Evolutionary conservation across 306 rosid species (phyloP).

Genomic region (Dryas drummondii): DNA sequence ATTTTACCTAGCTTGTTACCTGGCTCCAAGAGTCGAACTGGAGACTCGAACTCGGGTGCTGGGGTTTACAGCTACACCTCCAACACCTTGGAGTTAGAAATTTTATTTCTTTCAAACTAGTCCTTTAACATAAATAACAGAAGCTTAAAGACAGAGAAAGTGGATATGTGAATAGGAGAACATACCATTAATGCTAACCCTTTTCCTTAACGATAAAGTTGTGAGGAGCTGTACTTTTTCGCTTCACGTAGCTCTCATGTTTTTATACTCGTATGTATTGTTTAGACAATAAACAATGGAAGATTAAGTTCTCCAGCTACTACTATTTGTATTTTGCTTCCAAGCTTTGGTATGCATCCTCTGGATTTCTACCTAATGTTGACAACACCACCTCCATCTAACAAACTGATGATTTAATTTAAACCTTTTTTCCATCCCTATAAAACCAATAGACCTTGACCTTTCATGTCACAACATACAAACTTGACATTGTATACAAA

Average conservation of each 20-base stretch:
- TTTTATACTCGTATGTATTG: neutral
- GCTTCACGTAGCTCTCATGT: neutral
- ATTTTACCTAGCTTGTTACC: too few species aligned
- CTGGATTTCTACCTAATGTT: neutral
- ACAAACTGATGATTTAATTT: neutral
- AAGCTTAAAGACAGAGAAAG: neutral
- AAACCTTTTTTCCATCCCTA: neutral
- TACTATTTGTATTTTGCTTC: conserved; percentile 9
- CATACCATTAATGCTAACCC: neutral
- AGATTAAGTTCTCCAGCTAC: neutral
- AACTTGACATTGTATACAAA: neutral
- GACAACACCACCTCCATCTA: conserved; percentile 10
- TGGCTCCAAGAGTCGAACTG: too few species aligned
- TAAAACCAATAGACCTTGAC: neutral
- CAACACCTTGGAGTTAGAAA: neutral
- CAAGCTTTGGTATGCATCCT: neutral
- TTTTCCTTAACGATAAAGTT: neutral
- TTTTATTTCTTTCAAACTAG: neutral
- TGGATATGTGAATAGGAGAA: neutral
- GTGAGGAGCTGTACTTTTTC: neutral
- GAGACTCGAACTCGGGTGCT: too few species aligned
- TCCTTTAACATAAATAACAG: neutral
- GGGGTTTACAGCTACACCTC: too few species aligned
- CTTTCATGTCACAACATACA: neutral
- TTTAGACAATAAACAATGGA: neutral